A percentile compares a stretch with the other conserved stretches of the same genome.
Conservation (phyloP, 2,329 filamentous ascomycete species). For the Herpotrichia juniperi region DNA sequence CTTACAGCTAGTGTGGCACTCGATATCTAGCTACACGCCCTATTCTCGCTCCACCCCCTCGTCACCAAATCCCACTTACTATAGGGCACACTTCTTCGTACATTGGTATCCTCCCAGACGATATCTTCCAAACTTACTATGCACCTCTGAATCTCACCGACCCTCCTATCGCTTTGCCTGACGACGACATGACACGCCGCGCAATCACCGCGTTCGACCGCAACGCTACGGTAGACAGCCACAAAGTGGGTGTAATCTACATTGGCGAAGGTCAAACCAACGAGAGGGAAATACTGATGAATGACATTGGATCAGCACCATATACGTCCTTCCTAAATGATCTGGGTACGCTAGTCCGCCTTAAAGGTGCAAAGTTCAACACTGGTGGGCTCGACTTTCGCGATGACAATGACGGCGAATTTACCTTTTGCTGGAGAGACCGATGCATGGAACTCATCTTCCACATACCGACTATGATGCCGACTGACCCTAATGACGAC, state of each 20-base stretch:
- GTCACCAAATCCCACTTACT: slow-evolving; percentile 49
- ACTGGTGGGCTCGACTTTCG: slow-evolving; percentile 86
- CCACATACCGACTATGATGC: slow-evolving; percentile 97
- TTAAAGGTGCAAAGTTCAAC: slow-evolving; percentile 87
- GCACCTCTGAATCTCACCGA: slow-evolving; percentile 55
- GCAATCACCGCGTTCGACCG: slow-evolving; percentile 84
- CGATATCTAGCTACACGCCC: slow-evolving; percentile 48
- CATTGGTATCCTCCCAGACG: slow-evolving; percentile 72
- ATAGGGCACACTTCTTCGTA: slow-evolving; percentile 56
- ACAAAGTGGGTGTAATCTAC: slow-evolving; percentile 95
- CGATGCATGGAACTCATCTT: slow-evolving; percentile 94
- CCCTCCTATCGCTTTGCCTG: slow-evolving; percentile 77
- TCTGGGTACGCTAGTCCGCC: slow-evolving; percentile 78
- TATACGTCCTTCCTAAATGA: slow-evolving; percentile 85
- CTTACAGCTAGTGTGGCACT: slow-evolving; percentile 43
- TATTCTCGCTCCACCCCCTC: slow-evolving; percentile 43
- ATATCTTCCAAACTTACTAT: slow-evolving; percentile 73
- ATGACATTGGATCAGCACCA: slow-evolving; percentile 83
- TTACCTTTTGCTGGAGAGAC: slow-evolving; percentile 93
- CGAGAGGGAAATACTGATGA: slow-evolving; percentile 85
- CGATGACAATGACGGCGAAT: slow-evolving; percentile 80
- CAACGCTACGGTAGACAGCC: slow-evolving; percentile 87
- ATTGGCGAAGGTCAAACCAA: slow-evolving; percentile 84
- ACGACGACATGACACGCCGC: slow-evolving; percentile 72
- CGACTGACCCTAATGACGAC: slow-evolving; percentile 79